Evolutionary conservation across 768 basidiomycete species (phyloP), one percentile per base, ranked within the genome.

Genomic region (Goffeauzyma gilvescens): DNA sequence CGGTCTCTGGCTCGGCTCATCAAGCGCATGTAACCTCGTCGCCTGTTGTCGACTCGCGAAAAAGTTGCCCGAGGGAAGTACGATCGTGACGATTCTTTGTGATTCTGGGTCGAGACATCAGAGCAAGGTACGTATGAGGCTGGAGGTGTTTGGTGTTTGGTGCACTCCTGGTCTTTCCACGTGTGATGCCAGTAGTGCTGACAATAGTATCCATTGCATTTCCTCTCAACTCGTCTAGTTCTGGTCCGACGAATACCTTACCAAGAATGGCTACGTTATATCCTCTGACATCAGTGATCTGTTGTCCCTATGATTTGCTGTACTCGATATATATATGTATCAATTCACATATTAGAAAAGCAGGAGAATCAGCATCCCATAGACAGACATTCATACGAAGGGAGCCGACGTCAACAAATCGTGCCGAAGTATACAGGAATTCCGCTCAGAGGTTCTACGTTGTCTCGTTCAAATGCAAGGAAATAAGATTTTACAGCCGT

Each of bases 11-110:
- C 69, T 96, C 22, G 93, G 93, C 12, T 95, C 89, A 0, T 90
- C 85, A 46, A 89, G 84, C 54, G 90, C 93, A 0, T 89, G 86
- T 59, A 98, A 96, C 57, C 70, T 98, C 28, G 74, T 93, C n/a
- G 82, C 90, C 1, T 85, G 82, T 52, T 72, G 93, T 34, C 78
- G 80, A 54, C 67, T 89, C 13, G 76, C 72, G 2, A 76, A 75
- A 52, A 73, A 73, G 55, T 69, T 75, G 76, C 67, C 67, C 22
- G 70, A 71, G 5, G 78, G 81, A 4, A 72, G 80, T 55, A 73
- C 68, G 6, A 64, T 95, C 18, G 84, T 85, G 20, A 98, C 90
- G 0, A 75, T 96, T 39, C 53, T 96, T 80, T 89, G 86, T 55
- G 90, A 96, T 62, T 83, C 85, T 7, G 90, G 90, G 0, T 75